phyloP scores from a whole-genome alignment of 2,329 filamentous ascomycete genomes.

The Allantophomopsis cytisporea region DNA sequence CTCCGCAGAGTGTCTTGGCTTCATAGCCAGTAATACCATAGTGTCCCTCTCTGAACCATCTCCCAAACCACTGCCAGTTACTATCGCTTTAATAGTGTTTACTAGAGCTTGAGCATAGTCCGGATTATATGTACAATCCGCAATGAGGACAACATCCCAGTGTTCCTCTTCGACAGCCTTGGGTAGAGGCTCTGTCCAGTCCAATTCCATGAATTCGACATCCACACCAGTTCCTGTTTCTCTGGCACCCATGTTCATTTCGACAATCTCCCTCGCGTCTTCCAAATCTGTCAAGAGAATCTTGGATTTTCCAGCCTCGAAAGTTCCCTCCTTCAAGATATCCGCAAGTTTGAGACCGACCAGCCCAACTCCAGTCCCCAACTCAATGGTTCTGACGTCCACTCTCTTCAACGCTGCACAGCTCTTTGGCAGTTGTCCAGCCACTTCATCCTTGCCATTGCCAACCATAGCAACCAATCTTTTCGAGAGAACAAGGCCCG shows the following conservation, averaged over 20 bases:
- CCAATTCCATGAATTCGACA: slow-evolving; percentile 36
- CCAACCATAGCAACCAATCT: slow-evolving; percentile 10
- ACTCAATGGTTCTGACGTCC: slow-evolving; percentile 40
- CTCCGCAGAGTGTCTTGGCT: slow-evolving; percentile 54
- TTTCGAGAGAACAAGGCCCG: slow-evolving; percentile 20
- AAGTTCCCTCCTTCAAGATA: slow-evolving; percentile 19
- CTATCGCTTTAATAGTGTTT: slow-evolving; percentile 29
- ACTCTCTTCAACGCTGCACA: slow-evolving; percentile 5
- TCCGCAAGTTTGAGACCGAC: slow-evolving; percentile 48
- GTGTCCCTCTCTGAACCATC: slow-evolving; percentile 3
- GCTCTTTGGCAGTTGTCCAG: background rate
- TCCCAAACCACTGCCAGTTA: background rate
- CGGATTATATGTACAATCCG: slow-evolving; percentile 63
- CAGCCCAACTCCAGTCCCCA: slow-evolving; percentile 56
- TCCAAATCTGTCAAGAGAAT: slow-evolving; percentile 49
- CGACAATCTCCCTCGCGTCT: slow-evolving; percentile 46
- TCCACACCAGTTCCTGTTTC: background rate
- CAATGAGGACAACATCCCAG: slow-evolving; percentile 48
- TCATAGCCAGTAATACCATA: slow-evolving; percentile 44
- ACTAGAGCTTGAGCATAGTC: slow-evolving; percentile 53
- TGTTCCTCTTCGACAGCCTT: slow-evolving; percentile 13
- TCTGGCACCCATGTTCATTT: slow-evolving; percentile 27
- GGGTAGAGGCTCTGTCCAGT: slow-evolving; percentile 44
- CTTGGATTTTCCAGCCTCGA: slow-evolving; percentile 16
- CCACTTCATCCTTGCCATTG: background rate